Percentiles rank a stretch among this genome's conserved stretches.
phyloP scores from a whole-genome alignment of 139 green algal species.

The Chlamydomonas eustigma region DNA sequence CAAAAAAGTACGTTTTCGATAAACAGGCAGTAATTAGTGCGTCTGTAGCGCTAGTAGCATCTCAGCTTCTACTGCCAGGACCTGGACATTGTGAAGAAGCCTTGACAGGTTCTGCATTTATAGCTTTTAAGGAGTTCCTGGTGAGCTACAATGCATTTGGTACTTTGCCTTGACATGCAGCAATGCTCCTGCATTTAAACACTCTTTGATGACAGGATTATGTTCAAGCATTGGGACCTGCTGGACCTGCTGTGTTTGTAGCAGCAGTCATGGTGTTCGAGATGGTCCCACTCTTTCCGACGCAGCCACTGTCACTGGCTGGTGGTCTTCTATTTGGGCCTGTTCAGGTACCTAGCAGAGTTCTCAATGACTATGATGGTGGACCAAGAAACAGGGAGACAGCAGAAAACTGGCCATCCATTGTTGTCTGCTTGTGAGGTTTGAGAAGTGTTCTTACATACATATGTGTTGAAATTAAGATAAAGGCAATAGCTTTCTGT shows the following conservation, averaged over 20 bases:
- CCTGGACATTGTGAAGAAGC: conserved; percentile 2
- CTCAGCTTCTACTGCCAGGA: background rate
- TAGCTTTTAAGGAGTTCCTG: conserved; percentile 12
- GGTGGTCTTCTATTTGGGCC: conserved; percentile 77
- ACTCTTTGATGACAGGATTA: conserved; percentile 36
- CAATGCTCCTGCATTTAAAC: background rate
- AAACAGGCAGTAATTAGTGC: no score
- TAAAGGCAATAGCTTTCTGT: no score
- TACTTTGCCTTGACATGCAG: conserved; percentile 58
- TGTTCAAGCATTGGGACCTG: conserved; percentile 61
- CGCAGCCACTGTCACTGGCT: conserved; percentile 72
- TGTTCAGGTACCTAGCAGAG: conserved; percentile 56
- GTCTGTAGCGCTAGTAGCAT: background rate
- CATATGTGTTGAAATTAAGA: background rate
- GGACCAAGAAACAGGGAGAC: no score
- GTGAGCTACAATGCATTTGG: conserved; percentile 39
- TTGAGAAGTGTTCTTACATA: no score
- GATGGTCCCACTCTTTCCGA: conserved; percentile 83
- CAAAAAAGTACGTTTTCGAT: no score
- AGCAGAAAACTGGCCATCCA: no score
- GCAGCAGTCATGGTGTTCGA: conserved; percentile 57
- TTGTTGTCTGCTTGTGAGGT: no score
- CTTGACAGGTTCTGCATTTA: background rate
- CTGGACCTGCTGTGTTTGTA: conserved; percentile 58
- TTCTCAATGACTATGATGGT: no score